phyloP scores from a whole-genome alignment of 352 stramenopile species.

The Pythium rishiriense region DNA sequence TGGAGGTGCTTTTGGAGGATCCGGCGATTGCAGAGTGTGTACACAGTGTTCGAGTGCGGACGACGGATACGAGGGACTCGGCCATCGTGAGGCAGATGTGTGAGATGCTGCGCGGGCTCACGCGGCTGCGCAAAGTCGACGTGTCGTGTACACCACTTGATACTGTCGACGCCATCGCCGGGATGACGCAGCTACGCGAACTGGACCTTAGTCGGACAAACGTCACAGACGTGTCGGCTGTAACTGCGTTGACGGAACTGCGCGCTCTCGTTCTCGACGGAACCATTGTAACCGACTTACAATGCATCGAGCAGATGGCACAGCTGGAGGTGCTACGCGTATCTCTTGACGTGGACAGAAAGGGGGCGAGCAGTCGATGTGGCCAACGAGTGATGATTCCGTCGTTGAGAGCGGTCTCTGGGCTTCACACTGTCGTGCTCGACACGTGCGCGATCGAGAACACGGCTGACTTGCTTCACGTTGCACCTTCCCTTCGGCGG shows the following conservation, averaged over 20 bases:
- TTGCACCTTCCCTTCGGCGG: neutral
- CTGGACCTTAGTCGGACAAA: constrained; percentile 5
- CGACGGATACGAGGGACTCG: neutral
- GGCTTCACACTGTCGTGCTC: constrained; percentile 1
- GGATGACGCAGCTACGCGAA: constrained; percentile 11
- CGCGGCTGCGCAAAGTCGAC: neutral
- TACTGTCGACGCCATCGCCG: neutral
- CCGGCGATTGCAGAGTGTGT: neutral
- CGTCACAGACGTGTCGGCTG: neutral
- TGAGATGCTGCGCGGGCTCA: neutral
- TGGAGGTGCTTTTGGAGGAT: neutral
- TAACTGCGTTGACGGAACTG: neutral
- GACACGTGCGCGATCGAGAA: neutral
- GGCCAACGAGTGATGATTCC: neutral
- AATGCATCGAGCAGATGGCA: neutral
- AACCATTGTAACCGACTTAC: neutral
- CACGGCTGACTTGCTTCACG: neutral
- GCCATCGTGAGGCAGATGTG: neutral
- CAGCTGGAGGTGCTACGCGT: constrained; percentile 1
- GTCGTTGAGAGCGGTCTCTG: neutral
- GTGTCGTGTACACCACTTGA: neutral
- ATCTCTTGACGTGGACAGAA: neutral
- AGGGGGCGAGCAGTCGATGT: neutral
- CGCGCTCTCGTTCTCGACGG: neutral
- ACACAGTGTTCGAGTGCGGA: neutral